Conservation (phyloP, 139 green algal genomes). For the Deuterostichococcus epilithicus region DNA sequence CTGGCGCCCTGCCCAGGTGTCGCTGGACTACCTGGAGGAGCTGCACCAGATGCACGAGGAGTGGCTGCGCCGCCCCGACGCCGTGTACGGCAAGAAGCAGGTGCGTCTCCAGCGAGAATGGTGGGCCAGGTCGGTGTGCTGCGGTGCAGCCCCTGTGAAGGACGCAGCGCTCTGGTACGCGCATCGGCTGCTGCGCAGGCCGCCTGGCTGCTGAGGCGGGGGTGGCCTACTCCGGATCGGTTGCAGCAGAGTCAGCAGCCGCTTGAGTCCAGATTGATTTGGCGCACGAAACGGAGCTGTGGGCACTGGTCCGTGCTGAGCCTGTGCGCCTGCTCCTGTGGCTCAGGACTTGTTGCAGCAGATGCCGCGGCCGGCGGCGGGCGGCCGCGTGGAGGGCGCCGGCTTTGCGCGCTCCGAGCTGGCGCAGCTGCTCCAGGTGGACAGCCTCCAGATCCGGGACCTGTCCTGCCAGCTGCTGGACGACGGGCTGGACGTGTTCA, state of each 20-base stretch:
- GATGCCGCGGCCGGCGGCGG: not conserved
- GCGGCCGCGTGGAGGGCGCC: not conserved
- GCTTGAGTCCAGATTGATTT: not conserved
- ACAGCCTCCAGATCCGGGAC: not conserved
- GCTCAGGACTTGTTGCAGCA: too few species aligned
- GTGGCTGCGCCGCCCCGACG: constrained; percentile 57
- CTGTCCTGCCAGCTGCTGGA: not conserved
- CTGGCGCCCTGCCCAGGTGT: constrained; percentile 27
- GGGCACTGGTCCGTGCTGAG: too few species aligned
- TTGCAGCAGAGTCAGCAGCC: not conserved
- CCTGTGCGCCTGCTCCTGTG: too few species aligned
- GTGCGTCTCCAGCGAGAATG: not conserved
- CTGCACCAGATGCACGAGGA: constrained; percentile 92
- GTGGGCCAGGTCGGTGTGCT: not conserved
- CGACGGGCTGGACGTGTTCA: not conserved
- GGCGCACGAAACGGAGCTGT: too few species aligned
- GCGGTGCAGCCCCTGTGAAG: not conserved
- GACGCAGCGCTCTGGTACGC: not conserved
- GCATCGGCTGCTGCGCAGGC: not conserved
- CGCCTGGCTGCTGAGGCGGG: not conserved
- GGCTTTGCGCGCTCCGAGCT: not conserved
- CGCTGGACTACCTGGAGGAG: constrained; percentile 75
- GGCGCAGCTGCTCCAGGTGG: not conserved
- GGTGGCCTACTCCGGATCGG: not conserved
- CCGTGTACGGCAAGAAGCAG: constrained; percentile 2